phyloP scores from a whole-genome alignment of 2,329 filamentous ascomycete genomes.

The Aspergillus aculeatus region DNA sequence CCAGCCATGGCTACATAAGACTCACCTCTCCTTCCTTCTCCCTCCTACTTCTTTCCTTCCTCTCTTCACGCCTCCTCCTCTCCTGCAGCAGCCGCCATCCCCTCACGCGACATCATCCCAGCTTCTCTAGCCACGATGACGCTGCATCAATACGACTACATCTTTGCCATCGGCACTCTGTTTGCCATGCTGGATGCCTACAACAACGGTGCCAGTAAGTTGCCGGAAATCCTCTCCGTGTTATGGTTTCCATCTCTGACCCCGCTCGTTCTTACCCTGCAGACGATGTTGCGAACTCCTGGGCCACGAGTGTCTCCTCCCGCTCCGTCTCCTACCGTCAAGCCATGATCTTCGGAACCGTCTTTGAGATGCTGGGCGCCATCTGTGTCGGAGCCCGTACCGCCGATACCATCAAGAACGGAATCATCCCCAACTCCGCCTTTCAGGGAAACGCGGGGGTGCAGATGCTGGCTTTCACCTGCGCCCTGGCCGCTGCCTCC shows the following conservation, averaged over 20 bases:
- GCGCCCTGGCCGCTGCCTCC: slow-evolving; percentile 34
- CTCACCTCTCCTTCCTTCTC: too few relatives aligned
- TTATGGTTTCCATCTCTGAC: too few relatives aligned
- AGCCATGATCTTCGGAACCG: slow-evolving; percentile 51
- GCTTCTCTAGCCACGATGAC: slow-evolving; percentile 48
- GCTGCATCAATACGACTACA: slow-evolving; percentile 64
- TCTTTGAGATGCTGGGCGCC: slow-evolving; percentile 69
- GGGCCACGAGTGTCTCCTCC: slow-evolving; percentile 80
- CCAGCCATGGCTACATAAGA: background rate
- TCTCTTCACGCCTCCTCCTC: background rate
- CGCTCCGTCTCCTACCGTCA: slow-evolving; percentile 53
- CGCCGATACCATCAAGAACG: slow-evolving; percentile 77
- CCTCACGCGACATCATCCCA: background rate
- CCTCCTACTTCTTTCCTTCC: too few relatives aligned
- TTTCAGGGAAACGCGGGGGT: slow-evolving; percentile 63
- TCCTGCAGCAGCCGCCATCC: background rate
- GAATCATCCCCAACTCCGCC: slow-evolving; percentile 62
- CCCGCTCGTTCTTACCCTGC: background rate
- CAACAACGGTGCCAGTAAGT: slow-evolving; percentile 75
- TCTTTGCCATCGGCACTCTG: slow-evolving; percentile 72
- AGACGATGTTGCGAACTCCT: slow-evolving; percentile 79
- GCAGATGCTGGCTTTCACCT: slow-evolving; percentile 60
- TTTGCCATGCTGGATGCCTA: slow-evolving; percentile 75
- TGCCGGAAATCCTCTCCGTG: slow-evolving; percentile 22
- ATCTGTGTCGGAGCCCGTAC: slow-evolving; percentile 67